Evolutionary conservation across 2,329 filamentous ascomycete species (phyloP), one percentile per base, ranked within the genome.

Genomic region (Fusarium palustre): DNA sequence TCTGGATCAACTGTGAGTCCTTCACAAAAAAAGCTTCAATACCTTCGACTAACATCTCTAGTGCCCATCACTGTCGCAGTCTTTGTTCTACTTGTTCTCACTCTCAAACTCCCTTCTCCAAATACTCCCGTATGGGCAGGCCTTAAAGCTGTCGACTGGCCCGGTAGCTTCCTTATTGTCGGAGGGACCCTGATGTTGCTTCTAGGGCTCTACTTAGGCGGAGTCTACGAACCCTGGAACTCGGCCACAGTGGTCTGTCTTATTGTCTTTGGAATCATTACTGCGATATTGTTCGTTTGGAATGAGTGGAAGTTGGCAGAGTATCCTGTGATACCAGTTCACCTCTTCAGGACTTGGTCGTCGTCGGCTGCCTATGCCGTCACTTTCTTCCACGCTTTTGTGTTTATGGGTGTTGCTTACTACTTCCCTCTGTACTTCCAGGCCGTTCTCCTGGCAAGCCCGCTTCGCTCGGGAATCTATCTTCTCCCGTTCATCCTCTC

Each of bases 401-500:
- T 88, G 34, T 91, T 91, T 76, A 90, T 91, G 41, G 87, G 85
- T 0, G 84, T 84, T 2, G 86, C 88, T 50, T 94, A 92, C 78
- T 94, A 91, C 72, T 81, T 93, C 28, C 92, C 92, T 0, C 82
- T 93, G 0, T 94, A 90, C 78, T 90, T 92, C 55, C 92, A 94
- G 75, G 85, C 88, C 4, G 90, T 90, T 1, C 84, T 90, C 3
- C 84, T 84, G 52, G 87, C 87, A 2, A 84, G 84, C 1, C 88
- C 90, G 0, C 79, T 91, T 34, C 81, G 82, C n/a, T 91, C 88
- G 0, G 86, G 86, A 6, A 75, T 90, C 1, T 84, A 91, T 15
- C 82, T 91, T 4, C 81, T 93, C 0, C 90, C 91, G 0, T 85
- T 90, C 41, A 87, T 86, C 24, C 72, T 86, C 16, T 77, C 81